These are phyloP conservation scores for Tetradesmus lagerheimii DNA, from an alignment of 139 green algal genomes.

Conservation along the genomic window DNA sequence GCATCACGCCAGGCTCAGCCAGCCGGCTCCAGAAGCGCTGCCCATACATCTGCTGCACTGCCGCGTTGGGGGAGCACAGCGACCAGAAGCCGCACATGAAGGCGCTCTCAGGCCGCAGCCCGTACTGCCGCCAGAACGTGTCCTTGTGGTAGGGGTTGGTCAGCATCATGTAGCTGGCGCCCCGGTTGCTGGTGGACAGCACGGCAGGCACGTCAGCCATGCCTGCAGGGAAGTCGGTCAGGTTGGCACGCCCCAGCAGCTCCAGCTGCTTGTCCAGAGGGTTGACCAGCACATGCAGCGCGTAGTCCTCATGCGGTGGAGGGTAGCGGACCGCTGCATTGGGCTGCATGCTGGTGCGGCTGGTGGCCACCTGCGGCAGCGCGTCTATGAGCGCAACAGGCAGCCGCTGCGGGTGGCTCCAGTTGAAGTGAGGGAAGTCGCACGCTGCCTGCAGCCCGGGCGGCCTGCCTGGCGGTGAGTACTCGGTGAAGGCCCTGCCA, in stretches of 20 bases:
- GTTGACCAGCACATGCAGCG: too few relatives aligned
- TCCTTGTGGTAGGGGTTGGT: constrained; percentile 13
- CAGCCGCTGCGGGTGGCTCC: too few relatives aligned
- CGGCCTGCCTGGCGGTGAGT: too few relatives aligned
- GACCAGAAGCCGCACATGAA: constrained; percentile 51
- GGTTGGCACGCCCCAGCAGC: not conserved
- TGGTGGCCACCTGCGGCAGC: too few relatives aligned
- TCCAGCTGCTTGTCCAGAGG: too few relatives aligned
- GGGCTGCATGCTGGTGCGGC: too few relatives aligned
- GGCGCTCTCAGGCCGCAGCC: constrained; percentile 3
- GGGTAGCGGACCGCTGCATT: too few relatives aligned
- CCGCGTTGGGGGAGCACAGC: constrained; percentile 16
- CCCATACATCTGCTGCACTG: not conserved
- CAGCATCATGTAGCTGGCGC: not conserved
- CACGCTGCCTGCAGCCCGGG: too few relatives aligned
- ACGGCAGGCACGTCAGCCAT: not conserved
- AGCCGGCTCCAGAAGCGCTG: constrained; percentile 13
- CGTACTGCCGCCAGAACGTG: not conserved
- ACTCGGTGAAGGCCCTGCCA: too few relatives aligned
- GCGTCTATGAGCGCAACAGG: too few relatives aligned
- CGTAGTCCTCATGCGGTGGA: too few relatives aligned
- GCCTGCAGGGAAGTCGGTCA: not conserved
- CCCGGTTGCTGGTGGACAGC: not conserved
- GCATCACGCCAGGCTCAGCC: not conserved
- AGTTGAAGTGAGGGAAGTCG: too few relatives aligned